Evolutionary conservation across 2,329 filamentous ascomycete species (phyloP).

Genomic region (Cladophialophora chaetospira): DNA sequence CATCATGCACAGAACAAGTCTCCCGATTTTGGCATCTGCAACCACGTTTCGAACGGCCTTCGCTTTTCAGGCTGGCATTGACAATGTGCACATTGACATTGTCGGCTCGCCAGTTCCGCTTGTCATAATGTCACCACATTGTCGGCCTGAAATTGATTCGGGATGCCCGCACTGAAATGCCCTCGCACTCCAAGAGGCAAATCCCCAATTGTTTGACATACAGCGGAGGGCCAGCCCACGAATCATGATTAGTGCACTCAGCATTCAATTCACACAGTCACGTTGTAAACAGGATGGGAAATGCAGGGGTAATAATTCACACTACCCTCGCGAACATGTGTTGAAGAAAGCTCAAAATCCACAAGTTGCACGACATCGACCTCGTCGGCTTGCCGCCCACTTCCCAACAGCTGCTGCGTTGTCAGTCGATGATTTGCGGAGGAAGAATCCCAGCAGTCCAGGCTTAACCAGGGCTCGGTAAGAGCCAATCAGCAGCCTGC

Average conservation of each 20-base stretch:
- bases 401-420: slow-evolving; percentile 26
- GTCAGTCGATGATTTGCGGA: slow-evolving; percentile 30
- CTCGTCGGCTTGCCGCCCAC: slow-evolving; percentile 14
- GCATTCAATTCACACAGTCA: no score
- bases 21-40: not conserved
- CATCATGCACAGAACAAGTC: not conserved
- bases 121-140: not conserved
- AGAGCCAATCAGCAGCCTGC: slow-evolving; percentile 22
- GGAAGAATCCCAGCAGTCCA: slow-evolving; percentile 11
- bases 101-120: not conserved
- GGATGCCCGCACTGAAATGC: no score
- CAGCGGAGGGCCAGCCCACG: no score
- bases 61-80: not conserved
- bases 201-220: no score
- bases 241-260: no score
- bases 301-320: no score
- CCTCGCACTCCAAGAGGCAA: no score
- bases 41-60: not conserved
- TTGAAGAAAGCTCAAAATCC: not conserved
- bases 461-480: slow-evolving; percentile 13
- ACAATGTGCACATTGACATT: not conserved
- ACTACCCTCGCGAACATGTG: not conserved
- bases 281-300: no score
- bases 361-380: slow-evolving; percentile 16
- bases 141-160: no score